A percentile compares a stretch with the other conserved stretches of the same genome.
phyloP scores from a whole-genome alignment of 345 rosid genomes.

The Balakata baccata region DNA sequence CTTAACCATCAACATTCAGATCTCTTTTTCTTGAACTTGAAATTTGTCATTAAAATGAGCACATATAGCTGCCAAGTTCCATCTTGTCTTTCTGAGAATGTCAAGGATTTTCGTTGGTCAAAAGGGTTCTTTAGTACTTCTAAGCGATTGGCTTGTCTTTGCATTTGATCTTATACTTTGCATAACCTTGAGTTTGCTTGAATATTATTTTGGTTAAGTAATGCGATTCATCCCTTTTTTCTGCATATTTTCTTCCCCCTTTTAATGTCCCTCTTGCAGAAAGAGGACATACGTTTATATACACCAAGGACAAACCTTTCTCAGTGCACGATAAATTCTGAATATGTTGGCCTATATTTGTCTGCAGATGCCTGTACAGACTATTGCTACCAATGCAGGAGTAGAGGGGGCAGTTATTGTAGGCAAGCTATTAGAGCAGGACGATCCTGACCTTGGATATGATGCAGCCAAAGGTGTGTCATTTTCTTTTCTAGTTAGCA shows the following conservation, averaged over 20 bases:
- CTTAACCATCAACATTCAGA: too few species aligned
- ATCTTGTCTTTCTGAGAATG: not conserved
- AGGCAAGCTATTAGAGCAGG: constrained; percentile 45
- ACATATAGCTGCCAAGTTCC: not conserved
- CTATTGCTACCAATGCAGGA: constrained; percentile 41
- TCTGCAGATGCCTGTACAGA: constrained; percentile 37
- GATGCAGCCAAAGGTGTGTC: constrained; percentile 49
- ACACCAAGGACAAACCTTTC: too few species aligned
- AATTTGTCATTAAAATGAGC: not conserved
- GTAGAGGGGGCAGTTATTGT: constrained; percentile 49
- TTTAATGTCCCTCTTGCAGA: too few species aligned
- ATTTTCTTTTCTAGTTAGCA: not conserved
- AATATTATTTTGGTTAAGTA: not conserved
- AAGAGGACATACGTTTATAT: too few species aligned
- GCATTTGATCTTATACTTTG: not conserved
- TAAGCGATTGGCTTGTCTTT: not conserved
- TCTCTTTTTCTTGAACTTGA: not conserved
- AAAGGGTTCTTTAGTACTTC: not conserved
- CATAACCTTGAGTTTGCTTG: not conserved
- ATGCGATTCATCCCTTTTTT: too few species aligned
- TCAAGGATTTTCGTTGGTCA: not conserved
- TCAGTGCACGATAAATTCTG: not conserved
- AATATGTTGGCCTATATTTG: not conserved
- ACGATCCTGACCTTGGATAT: constrained; percentile 40
- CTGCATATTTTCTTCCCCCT: too few species aligned